Evolutionary conservation across 148 eudicot genomes (phyloP), one percentile per base, ranked within the genome.

Genomic region (Camellia sinensis): DNA sequence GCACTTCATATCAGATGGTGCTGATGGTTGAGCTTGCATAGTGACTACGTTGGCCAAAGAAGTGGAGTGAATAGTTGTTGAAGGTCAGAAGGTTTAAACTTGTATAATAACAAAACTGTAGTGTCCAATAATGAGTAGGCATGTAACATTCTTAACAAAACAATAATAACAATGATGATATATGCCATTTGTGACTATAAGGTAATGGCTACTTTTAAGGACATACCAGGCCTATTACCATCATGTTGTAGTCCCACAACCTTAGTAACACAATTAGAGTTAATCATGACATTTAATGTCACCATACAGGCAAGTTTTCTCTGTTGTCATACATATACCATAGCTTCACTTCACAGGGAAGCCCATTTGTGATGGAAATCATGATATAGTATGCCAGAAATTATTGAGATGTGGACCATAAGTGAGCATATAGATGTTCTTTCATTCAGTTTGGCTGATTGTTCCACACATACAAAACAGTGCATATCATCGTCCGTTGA

Each of bases 1-100:
- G 88, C 94, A 93, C 18, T 70, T 87, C 85, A 91, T 77, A 67
- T 91, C 94, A 78, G 92, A 85, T 62, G 97, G 90, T 75, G 83
- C 85, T 7, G 87, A 82, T 74, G 75, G 80, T 73, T 88, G 92
- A 76, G 91, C 90, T 77, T 88, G 94, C 97, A 93, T 89, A 57
- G 87, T 85, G 78, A 93, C 97, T 93, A 88, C 84, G 83, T 72
- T 52, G 29, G 29, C 59, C 78, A 71, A 60, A 75, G 8, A 78
- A 63, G 40, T 29, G 29, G 15, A 75, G 41, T 29, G 37, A 29
- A 29, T 29, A 29, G 19, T 63, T 41, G 6, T 37, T 52, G 4
- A 77, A 13, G 44, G 73, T 14, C 60, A 77, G 22, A 66, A 52
- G 15, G 41, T 21, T 5, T 67, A 46, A 67, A 22, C 13, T 54